phyloP scores from a whole-genome alignment of 352 stramenopile genomes.

The Elongisporangium anandrum region DNA sequence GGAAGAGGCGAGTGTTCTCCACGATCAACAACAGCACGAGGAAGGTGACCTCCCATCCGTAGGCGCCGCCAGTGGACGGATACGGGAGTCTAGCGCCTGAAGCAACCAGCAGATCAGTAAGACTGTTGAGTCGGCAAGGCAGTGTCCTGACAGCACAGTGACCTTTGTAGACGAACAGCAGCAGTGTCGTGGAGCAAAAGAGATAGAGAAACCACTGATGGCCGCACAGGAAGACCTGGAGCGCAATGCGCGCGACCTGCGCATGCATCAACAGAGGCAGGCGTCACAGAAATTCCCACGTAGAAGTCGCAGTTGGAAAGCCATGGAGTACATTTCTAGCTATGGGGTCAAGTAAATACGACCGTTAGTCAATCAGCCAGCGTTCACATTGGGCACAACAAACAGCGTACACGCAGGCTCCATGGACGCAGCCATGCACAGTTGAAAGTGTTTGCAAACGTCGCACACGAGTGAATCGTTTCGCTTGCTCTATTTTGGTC shows the following conservation, averaged over 20 bases:
- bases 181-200: constrained; percentile 45
- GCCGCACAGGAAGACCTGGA: constrained; percentile 68
- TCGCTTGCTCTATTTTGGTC: neutral
- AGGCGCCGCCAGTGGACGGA: constrained; percentile 29
- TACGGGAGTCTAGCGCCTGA: constrained; percentile 46
- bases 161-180: constrained; percentile 77
- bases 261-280: constrained; percentile 3
- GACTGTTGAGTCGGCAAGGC: constrained; percentile 2
- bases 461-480: neutral
- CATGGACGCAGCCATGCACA: neutral
- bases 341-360: neutral
- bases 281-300: neutral
- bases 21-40: constrained; percentile 57
- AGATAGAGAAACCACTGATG: constrained; percentile 65
- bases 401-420: neutral
- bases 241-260: constrained; percentile 44
- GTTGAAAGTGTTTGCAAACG: neutral
- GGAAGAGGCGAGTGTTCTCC: constrained; percentile 59
- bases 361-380: neutral
- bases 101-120: neutral
- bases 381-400: neutral
- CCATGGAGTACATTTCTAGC: neutral
- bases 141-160: constrained; percentile 4
- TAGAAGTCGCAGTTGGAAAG: neutral
- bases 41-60: constrained; percentile 60